Percentiles rank a stretch among this genome's conserved stretches.
Conservation (phyloP, 371 early-diverging fungal genomes). For the Cladochytrium tenue region DNA sequence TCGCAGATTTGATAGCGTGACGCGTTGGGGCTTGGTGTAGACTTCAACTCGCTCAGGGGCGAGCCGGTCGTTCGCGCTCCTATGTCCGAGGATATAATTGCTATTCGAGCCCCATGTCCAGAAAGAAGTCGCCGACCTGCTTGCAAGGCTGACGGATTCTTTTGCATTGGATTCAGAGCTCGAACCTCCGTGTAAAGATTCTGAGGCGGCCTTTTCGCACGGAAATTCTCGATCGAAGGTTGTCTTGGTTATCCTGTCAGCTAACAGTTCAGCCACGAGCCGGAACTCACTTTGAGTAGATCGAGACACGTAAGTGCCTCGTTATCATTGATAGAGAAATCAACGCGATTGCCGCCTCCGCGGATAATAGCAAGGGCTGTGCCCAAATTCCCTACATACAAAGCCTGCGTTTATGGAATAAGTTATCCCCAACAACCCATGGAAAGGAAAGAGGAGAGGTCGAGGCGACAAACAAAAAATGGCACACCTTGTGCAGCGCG, state of each 20-base stretch:
- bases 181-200: neutral
- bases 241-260: too few relatives aligned
- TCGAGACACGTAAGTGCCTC: constrained; percentile 59
- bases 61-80: constrained; percentile 65
- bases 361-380: neutral
- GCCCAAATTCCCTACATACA: neutral
- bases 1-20: constrained; percentile 15
- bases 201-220: neutral
- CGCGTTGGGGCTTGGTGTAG: constrained; percentile 19
- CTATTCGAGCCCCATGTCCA: constrained; percentile 80
- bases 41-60: constrained; percentile 67
- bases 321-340: constrained; percentile 57
- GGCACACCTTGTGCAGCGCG: neutral
- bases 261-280: neutral
- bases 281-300: constrained; percentile 30
- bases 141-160: neutral
- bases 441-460: too few relatives aligned
- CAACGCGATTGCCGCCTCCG: constrained; percentile 37
- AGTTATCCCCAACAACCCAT: too few relatives aligned
- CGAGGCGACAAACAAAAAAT: neutral
- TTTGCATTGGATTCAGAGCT: neutral
- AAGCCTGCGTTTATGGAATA: neutral
- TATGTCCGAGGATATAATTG: constrained; percentile 69
- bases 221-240: too few relatives aligned
- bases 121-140: constrained; percentile 37